Conservation (phyloP, 1,284 basidiomycete species). For the Trichosporon coremiiforme region DNA sequence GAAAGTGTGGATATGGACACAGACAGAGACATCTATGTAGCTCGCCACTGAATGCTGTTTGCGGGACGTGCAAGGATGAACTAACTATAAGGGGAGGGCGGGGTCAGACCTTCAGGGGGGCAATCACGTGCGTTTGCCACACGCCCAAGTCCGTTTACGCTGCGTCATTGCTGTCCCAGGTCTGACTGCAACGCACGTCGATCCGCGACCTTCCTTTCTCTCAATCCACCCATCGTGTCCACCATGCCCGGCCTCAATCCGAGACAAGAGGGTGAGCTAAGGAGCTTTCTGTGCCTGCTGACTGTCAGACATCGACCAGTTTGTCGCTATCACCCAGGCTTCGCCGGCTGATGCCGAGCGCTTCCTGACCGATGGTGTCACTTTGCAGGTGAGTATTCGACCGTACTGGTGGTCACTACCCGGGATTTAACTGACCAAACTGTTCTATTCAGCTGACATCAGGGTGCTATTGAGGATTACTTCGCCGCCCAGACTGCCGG, state of each 20-base stretch:
- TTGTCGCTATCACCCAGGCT: constrained; percentile 54
- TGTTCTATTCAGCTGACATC: constrained; percentile 17
- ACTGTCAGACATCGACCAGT: constrained; percentile 50
- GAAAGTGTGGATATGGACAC: no score
- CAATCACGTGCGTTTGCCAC: constrained; percentile 16
- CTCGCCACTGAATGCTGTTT: no score
- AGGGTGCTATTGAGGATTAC: constrained; percentile 54
- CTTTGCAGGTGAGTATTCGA: constrained; percentile 46
- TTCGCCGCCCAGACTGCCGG: constrained; percentile 47
- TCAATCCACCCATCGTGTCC: not conserved
- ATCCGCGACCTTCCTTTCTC: not conserved
- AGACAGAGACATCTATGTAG: no score
- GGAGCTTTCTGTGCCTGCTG: not conserved
- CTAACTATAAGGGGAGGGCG: no score
- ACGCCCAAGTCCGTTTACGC: not conserved
- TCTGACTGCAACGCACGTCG: not conserved
- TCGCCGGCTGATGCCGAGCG: constrained; percentile 45
- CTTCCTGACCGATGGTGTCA: constrained; percentile 49
- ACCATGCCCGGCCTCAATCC: constrained; percentile 47
- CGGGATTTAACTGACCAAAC: no score
- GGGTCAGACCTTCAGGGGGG: no score
- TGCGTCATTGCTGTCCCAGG: constrained; percentile 1
- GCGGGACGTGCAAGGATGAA: no score
- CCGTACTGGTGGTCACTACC: no score
- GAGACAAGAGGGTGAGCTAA: constrained; percentile 41